Percentiles rank a stretch among this genome's conserved stretches.
Conservation (phyloP, 176 grass and related monocot species). For the Aegilops tauschii region DNA sequence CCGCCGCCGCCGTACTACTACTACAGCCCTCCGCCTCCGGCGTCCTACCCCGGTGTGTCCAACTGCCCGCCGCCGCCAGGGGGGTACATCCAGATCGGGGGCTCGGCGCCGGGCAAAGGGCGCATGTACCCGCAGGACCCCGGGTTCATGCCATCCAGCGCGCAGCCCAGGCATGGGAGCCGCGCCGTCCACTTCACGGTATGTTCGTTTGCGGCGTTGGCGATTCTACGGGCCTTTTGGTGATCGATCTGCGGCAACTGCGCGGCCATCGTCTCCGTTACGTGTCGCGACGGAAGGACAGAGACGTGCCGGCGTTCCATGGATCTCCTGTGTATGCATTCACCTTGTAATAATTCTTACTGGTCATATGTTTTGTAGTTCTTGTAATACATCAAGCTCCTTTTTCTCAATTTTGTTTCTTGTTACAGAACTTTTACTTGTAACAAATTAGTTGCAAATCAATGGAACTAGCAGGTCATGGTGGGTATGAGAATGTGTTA, state of each 20-base stretch:
- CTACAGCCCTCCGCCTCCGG: slow-evolving; percentile 57
- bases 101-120: slow-evolving; percentile 30
- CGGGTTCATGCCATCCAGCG: slow-evolving; percentile 43
- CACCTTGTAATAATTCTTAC: slow-evolving; percentile 9
- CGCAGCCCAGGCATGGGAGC: slow-evolving; percentile 16
- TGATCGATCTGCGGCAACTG: slow-evolving; percentile 15
- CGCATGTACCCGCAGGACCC: slow-evolving; percentile 58
- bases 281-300: neutral
- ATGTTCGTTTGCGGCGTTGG: slow-evolving; percentile 9
- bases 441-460: slow-evolving; percentile 31
- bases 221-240: neutral
- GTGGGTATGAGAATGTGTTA: neutral
- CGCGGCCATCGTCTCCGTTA: neutral
- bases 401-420: neutral
- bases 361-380: neutral
- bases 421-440: slow-evolving; percentile 22
- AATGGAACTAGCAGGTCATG: slow-evolving; percentile 8
- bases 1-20: slow-evolving; percentile 54
- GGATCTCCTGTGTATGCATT: slow-evolving; percentile 5
- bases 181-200: neutral
- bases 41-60: slow-evolving; percentile 25
- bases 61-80: slow-evolving; percentile 46
- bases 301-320: neutral
- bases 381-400: slow-evolving; percentile 12
- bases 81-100: slow-evolving; percentile 34